These are phyloP conservation scores for Pelargonium fulgidum DNA, from an alignment of 441 rosid genomes.

Conservation along the genomic window DNA sequence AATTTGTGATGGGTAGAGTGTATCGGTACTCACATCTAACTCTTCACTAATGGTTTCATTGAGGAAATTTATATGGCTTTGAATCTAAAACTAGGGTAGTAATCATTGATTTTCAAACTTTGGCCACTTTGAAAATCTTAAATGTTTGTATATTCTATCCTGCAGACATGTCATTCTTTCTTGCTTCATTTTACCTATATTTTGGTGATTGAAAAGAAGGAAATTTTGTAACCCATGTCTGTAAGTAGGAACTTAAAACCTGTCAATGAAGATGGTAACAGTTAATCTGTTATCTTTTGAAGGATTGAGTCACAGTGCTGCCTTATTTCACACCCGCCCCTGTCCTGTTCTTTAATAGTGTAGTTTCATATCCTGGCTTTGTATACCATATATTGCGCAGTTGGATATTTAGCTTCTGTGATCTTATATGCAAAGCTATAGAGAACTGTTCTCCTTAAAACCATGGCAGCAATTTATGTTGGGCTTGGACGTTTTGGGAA, in stretches of 20 bases:
- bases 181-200: too few relatives aligned
- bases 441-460: neutral
- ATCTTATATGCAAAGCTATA: neutral
- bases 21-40: too few relatives aligned
- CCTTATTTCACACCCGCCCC: neutral
- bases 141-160: too few relatives aligned
- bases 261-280: neutral
- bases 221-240: neutral
- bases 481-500: neutral
- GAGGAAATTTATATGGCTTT: too few relatives aligned
- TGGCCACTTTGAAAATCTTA: too few relatives aligned
- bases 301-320: neutral
- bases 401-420: too few relatives aligned
- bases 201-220: neutral
- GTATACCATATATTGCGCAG: neutral
- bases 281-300: neutral
- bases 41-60: too few relatives aligned
- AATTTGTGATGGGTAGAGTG: too few relatives aligned
- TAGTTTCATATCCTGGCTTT: constrained; percentile 21
- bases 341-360: neutral
- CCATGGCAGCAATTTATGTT: neutral
- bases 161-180: too few relatives aligned
- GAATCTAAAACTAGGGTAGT: too few relatives aligned
- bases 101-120: too few relatives aligned
- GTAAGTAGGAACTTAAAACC: neutral